phyloP scores from a whole-genome alignment of 441 rosid genomes.

The Erodium moschatum region DNA sequence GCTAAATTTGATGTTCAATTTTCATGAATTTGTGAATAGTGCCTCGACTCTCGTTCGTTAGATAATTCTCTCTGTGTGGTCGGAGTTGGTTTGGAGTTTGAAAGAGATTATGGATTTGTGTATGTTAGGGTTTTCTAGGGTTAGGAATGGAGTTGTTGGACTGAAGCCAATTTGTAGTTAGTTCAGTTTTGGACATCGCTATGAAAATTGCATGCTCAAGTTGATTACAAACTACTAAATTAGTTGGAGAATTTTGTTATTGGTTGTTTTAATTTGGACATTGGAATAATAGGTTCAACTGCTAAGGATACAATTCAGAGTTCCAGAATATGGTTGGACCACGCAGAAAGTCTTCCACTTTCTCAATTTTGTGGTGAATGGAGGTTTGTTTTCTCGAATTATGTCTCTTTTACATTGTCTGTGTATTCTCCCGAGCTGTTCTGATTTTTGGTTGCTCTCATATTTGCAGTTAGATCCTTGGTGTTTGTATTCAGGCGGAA shows the following conservation, averaged over 20 bases:
- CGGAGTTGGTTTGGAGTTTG: not conserved
- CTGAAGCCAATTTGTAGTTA: not conserved
- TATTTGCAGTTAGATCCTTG: conserved; percentile 47
- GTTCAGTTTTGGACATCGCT: not conserved
- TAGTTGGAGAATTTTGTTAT: not conserved
- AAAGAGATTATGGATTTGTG: not conserved
- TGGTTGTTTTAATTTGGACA: not conserved
- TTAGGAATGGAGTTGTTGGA: not conserved
- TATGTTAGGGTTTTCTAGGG: conserved; percentile 9
- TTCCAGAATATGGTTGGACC: conserved; percentile 93
- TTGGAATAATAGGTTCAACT: conserved; percentile 50
- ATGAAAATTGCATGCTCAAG: not conserved
- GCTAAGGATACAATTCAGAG: conserved; percentile 71
- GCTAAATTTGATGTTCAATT: not conserved
- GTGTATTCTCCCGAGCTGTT: not conserved
- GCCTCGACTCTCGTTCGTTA: not conserved
- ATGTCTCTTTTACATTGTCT: conserved; percentile 2
- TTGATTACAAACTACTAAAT: not conserved
- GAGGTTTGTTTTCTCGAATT: conserved; percentile 37
- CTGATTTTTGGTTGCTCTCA: conserved; percentile 13
- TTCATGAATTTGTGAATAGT: not conserved
- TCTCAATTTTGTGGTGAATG: conserved; percentile 81
- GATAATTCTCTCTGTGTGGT: not conserved
- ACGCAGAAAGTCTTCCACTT: conserved; percentile 89
- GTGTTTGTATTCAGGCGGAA: conserved; percentile 57